These are phyloP conservation scores for Cyclanthera cordifolia DNA, from an alignment of 306 rosid species.

Conservation along the genomic window DNA sequence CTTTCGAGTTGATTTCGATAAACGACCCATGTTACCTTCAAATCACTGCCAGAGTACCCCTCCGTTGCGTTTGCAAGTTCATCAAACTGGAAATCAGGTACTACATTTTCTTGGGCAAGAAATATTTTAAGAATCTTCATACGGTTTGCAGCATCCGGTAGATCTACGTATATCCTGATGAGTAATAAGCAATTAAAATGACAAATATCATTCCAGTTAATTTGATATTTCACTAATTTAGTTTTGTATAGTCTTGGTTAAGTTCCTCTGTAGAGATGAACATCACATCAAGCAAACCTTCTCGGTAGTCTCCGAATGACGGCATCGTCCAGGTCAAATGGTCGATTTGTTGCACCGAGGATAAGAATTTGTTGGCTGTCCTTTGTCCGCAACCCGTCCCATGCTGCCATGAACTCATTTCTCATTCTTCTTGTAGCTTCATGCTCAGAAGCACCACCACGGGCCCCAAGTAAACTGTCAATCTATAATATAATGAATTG, in stretches of 20 bases:
- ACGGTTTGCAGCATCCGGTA: slow-evolving; percentile 84
- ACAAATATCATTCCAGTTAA: not conserved
- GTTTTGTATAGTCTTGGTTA: not conserved
- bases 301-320: slow-evolving; percentile 97
- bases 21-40: slow-evolving; percentile 43
- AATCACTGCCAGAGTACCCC: slow-evolving; percentile 97
- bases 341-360: slow-evolving; percentile 96
- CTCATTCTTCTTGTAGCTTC: slow-evolving; percentile 99
- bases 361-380: slow-evolving; percentile 85
- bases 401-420: slow-evolving; percentile 98
- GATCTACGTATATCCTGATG: slow-evolving; percentile 77
- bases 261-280: not conserved
- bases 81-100: slow-evolving; percentile 48
- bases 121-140: slow-evolving; percentile 78
- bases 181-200: not conserved
- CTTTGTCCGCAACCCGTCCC: slow-evolving; percentile 97
- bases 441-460: slow-evolving; percentile 95
- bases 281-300: slow-evolving; percentile 36
- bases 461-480: slow-evolving; percentile 98
- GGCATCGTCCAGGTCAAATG: slow-evolving; percentile 95
- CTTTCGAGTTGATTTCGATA: not conserved
- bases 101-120: slow-evolving; percentile 69
- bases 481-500: slow-evolving; percentile 36
- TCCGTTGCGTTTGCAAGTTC: slow-evolving; percentile 73
- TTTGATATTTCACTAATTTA: not conserved